Conservation (phyloP, 2,329 filamentous ascomycete genomes). For the Verticillium klebahnii region DNA sequence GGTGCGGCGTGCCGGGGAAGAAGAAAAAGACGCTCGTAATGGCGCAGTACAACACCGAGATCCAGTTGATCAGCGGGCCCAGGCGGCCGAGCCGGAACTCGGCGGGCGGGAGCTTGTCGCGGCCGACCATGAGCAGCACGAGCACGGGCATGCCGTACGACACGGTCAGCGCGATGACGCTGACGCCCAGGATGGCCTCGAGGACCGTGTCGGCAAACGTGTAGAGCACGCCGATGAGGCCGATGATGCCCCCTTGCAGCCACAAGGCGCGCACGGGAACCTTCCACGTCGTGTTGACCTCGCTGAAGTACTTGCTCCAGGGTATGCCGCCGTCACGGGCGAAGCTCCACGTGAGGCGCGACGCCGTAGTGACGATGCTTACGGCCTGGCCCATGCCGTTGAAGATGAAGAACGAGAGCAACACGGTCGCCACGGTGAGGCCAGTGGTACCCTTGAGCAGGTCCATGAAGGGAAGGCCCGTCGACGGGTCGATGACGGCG, state of each 20-base stretch:
- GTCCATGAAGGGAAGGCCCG: conserved; percentile 38
- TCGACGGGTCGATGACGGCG: conserved; percentile 30
- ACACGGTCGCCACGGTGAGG: conserved; percentile 17
- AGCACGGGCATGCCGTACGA: conserved; percentile 36
- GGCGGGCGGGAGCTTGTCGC: conserved; percentile 14
- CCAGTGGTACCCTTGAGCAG: conserved; percentile 26
- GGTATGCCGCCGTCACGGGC: conserved; percentile 31
- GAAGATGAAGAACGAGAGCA: conserved; percentile 20
- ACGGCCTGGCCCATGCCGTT: conserved; percentile 23
- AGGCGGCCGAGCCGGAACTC: conserved; percentile 22
- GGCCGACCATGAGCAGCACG: conserved; percentile 30
- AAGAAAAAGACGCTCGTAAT: conserved; percentile 53
- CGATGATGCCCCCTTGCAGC: conserved; percentile 18
- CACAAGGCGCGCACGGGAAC: conserved; percentile 26
- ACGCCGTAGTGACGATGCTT: conserved; percentile 28
- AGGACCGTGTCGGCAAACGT: conserved; percentile 35
- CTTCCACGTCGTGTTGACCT: conserved; percentile 23
- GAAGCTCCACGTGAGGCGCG: conserved; percentile 32
- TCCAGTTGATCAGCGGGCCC: conserved; percentile 36
- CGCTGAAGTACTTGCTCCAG: conserved; percentile 28
- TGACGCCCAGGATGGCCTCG: conserved; percentile 36
- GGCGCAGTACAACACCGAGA: conserved; percentile 45
- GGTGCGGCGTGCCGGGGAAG: conserved; percentile 42
- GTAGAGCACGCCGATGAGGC: conserved; percentile 31
- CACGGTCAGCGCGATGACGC: conserved; percentile 36